These are phyloP conservation scores for Flueggea neowawraea DNA, from an alignment of 441 rosid genomes.

Conservation along the genomic window DNA sequence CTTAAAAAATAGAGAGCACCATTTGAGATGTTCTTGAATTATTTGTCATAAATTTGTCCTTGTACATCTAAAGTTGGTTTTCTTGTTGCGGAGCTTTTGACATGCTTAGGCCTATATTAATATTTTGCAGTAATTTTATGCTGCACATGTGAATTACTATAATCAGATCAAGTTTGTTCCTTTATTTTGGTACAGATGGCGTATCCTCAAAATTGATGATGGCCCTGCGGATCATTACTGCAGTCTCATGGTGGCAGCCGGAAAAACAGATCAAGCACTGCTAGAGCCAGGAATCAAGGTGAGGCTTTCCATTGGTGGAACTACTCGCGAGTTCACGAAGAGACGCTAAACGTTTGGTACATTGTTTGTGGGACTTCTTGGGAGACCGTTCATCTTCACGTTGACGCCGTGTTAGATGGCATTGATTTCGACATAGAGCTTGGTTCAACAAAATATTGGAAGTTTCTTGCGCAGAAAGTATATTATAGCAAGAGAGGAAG, in stretches of 20 bases:
- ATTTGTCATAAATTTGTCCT: no score
- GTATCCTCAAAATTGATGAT: slow-evolving; percentile 53
- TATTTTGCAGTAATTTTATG: background rate
- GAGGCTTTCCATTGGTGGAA: slow-evolving; percentile 41
- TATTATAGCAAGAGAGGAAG: slow-evolving; percentile 22
- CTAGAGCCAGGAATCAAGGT: slow-evolving; percentile 31
- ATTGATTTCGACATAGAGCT: slow-evolving; percentile 43
- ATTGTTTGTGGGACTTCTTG: slow-evolving; percentile 35
- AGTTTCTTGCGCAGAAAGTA: slow-evolving; percentile 27
- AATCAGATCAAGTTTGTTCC: slow-evolving; percentile 4
- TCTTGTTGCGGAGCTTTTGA: no score
- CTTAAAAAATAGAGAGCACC: no score
- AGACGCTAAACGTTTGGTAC: slow-evolving; percentile 32
- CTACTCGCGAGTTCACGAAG: slow-evolving; percentile 22
- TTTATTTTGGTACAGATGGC: slow-evolving; percentile 49
- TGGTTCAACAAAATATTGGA: slow-evolving; percentile 29
- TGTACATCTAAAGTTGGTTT: no score
- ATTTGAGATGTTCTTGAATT: no score
- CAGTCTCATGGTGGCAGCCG: slow-evolving; percentile 69
- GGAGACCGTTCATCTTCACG: slow-evolving; percentile 39
- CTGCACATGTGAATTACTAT: background rate
- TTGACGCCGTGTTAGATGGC: slow-evolving; percentile 27
- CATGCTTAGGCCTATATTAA: no score
- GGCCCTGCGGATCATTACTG: slow-evolving; percentile 64
- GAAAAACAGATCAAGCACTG: slow-evolving; percentile 50